A percentile compares a stretch with the other conserved stretches of the same genome.
phyloP scores from a whole-genome alignment of 306 rosid species.

The Begonia peltatifolia region DNA sequence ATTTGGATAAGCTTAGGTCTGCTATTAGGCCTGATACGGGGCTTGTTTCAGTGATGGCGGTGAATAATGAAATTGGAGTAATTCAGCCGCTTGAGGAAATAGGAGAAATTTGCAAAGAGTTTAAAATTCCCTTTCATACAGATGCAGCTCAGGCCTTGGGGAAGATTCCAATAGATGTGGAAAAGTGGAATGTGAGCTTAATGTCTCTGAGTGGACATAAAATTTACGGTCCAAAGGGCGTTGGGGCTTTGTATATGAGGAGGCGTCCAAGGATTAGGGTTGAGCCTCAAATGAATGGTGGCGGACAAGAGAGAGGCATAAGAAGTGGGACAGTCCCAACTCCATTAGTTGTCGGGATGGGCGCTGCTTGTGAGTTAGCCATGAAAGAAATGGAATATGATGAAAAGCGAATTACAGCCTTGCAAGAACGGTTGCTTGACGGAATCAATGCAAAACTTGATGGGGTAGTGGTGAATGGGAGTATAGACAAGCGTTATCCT shows the following conservation, averaged over 20 bases:
- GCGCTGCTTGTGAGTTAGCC: constrained; percentile 76
- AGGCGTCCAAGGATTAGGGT: constrained; percentile 88
- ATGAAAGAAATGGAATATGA: constrained; percentile 81
- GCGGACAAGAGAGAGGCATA: constrained; percentile 93
- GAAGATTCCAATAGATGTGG: constrained; percentile 70
- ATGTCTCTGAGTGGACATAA: constrained; percentile 90
- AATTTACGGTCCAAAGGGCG: constrained; percentile 72
- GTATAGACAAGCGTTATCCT: constrained; percentile 55
- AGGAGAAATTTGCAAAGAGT: constrained; percentile 68
- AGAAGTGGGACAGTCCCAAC: constrained; percentile 88
- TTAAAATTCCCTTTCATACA: constrained; percentile 60
- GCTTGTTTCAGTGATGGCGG: constrained; percentile 81
- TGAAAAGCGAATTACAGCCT: constrained; percentile 32
- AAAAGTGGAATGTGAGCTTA: constrained; percentile 88
- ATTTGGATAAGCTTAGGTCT: constrained; percentile 43
- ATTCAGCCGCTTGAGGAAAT: constrained; percentile 81
- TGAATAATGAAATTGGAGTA: constrained; percentile 88
- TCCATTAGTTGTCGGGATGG: constrained; percentile 81
- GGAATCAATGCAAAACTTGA: constrained; percentile 55
- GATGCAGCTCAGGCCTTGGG: constrained; percentile 98
- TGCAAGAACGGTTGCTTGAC: constrained; percentile 52
- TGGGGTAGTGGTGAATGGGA: constrained; percentile 88
- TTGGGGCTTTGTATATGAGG: constrained; percentile 77
- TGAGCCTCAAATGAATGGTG: constrained; percentile 97
- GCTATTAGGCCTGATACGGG: constrained; percentile 79